Base-by-base conservation (phyloP, 2,329 filamentous ascomycete species). In the Cordyceps militaris region DNA sequence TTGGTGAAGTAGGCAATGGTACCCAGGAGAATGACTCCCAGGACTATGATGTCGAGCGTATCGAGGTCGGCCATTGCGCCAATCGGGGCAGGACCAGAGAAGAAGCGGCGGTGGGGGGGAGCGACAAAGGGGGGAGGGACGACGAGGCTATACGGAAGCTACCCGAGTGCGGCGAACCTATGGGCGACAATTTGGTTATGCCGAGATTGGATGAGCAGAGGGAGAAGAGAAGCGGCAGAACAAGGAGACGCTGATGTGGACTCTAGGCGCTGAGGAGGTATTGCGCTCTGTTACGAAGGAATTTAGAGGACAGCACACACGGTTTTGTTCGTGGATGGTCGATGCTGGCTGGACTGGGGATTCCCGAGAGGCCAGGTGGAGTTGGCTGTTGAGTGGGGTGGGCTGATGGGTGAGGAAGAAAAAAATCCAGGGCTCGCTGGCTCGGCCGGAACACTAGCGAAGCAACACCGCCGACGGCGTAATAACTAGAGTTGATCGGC, bases 1-100 rank as follows among this genome's bases (percentile, higher is more conserved):
- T 99, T 99, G 64, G 94, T 97, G 76, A 99, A 96, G 77, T 97
- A 99, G 69, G 93, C 94, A 61, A 92, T 71, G 49, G 91, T 97
- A 64, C 91, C 94, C 59, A 95, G 72, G 57, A 97, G 82, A 66
- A 99, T 87, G 59, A 84, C 84, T 61, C 85, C 84, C 64, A 99
- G 88, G 80, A 99, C 94, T 67, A 96, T 74, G 66, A 97, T 81
- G 81, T 99, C 94, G 77, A 99, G 79, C 26, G 91, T 96, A 72
- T 99, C 94, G 71, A 99, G 85, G 81, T 96, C 89, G 65, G 93
- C 91, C 94, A 99, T 97, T 67, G 64, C 80, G 72, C 69, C 65
- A 61, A 61, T 36, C n/a, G 23, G 23, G 53, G 23, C 30, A 13
- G 44, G 11, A 47, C 44, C 26, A 36, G 40, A 40, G 38, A 21